phyloP scores from a whole-genome alignment of 2,329 filamentous ascomycete species.

The Microascus cirrosus region DNA sequence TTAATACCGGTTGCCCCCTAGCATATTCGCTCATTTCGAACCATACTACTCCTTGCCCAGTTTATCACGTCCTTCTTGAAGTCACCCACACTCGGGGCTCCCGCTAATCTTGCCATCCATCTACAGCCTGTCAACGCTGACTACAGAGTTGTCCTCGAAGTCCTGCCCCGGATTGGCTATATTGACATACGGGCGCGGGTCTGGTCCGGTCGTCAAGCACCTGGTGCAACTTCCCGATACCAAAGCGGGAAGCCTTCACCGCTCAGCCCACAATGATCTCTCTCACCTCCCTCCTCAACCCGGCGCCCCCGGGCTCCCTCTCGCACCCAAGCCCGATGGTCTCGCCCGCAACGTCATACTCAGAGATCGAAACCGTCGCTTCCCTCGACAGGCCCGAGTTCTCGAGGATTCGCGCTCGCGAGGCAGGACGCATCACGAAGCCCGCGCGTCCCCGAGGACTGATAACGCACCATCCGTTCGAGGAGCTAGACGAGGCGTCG shows the following conservation, averaged over 20 bases:
- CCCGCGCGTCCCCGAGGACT: conserved; percentile 48
- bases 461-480: conserved; percentile 65
- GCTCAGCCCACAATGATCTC: conserved; percentile 41
- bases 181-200: background rate
- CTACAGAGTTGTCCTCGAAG: background rate
- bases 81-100: background rate
- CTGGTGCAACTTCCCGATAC: background rate
- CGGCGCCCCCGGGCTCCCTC: conserved; percentile 32
- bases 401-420: conserved; percentile 49
- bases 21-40: background rate
- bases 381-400: conserved; percentile 15
- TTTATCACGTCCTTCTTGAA: background rate
- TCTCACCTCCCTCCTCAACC: conserved; percentile 56
- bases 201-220: too few species aligned
- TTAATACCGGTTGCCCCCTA: background rate
- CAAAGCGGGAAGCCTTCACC: background rate
- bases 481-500: conserved; percentile 49
- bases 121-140: background rate
- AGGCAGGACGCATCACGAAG: conserved; percentile 52
- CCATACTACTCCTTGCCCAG: background rate
- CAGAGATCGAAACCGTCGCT: conserved; percentile 10
- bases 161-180: background rate
- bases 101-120: background rate
- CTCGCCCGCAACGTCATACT: conserved; percentile 20
- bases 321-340: conserved; percentile 28